These are phyloP conservation scores for Coffea canephora DNA, from an alignment of 257 asterid genomes.

Conservation along the genomic window DNA sequence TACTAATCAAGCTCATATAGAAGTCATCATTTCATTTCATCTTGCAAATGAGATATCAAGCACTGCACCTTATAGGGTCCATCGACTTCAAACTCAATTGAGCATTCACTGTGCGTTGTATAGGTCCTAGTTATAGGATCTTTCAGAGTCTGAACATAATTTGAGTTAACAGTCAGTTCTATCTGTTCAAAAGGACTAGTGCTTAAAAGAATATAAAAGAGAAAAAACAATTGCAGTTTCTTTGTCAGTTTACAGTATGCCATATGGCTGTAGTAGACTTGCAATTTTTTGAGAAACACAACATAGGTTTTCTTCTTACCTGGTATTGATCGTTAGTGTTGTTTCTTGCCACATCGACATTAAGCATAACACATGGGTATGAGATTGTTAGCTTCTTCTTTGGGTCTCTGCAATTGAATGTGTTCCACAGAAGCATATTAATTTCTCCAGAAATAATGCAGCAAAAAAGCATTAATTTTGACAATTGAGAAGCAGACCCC, in stretches of 20 bases:
- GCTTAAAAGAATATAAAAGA: background rate
- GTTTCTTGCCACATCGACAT: conserved; percentile 95
- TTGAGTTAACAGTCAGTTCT: conserved; percentile 18
- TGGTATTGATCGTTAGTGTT: conserved; percentile 97
- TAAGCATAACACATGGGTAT: conserved; percentile 99
- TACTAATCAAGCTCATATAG: conserved; percentile 19
- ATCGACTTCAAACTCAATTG: conserved; percentile 98
- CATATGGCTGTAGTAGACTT: background rate
- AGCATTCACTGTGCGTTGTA: conserved; percentile 89
- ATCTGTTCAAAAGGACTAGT: background rate
- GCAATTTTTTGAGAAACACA: conserved; percentile 1
- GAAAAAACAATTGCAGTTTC: conserved; percentile 18
- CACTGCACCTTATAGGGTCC: conserved; percentile 94
- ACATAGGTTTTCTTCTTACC: conserved; percentile 42
- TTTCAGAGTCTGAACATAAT: conserved; percentile 66
- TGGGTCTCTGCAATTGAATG: conserved; percentile 55
- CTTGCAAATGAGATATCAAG: conserved; percentile 24
- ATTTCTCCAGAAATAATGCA: conserved; percentile 12
- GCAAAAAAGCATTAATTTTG: background rate
- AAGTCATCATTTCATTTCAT: conserved; percentile 19
- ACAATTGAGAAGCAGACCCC: conserved; percentile 4
- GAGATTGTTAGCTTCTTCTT: conserved; percentile 86
- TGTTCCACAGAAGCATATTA: conserved; percentile 33
- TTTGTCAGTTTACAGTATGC: background rate
- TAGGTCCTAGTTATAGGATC: conserved; percentile 75